Evolutionary conservation across 2,329 filamentous ascomycete species (phyloP).

Genomic region (Tolypocladium capitatum): DNA sequence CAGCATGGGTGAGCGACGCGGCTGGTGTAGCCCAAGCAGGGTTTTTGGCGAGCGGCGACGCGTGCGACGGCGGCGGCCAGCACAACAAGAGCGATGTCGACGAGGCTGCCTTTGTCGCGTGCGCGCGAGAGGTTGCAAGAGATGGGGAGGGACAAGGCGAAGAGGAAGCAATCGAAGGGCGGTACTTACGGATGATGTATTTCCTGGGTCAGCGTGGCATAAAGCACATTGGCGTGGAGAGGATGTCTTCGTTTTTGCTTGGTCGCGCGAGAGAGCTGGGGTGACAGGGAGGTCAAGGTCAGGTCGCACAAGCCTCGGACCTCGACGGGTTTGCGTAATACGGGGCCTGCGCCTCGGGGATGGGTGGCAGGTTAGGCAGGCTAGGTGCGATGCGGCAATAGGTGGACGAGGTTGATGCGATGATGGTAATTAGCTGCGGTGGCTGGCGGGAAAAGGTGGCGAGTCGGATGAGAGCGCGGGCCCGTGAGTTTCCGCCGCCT

Average conservation of each 20-base stretch:
- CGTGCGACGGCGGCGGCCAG: constrained; percentile 4
- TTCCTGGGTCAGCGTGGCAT: constrained; percentile 12
- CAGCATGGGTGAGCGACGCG: constrained; percentile 9
- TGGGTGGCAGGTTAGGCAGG: constrained; percentile 2
- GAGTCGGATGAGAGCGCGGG: not conserved
- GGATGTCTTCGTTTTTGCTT: constrained; percentile 7
- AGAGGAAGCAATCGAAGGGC: constrained; percentile 1
- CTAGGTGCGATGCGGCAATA: constrained; percentile 1
- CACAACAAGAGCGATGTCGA: constrained; percentile 1
- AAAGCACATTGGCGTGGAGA: constrained; percentile 12
- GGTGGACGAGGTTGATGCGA: not conserved
- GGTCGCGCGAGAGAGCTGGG: constrained; percentile 7
- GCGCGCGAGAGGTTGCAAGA: not conserved
- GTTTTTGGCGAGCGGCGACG: constrained; percentile 5
- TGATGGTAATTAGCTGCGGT: constrained; percentile 1
- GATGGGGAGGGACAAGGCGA: constrained; percentile 1
- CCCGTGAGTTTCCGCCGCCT: not conserved
- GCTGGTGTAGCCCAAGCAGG: constrained; percentile 8
- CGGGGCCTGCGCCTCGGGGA: constrained; percentile 6
- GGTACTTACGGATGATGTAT: constrained; percentile 11
- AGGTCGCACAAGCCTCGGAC: constrained; percentile 9
- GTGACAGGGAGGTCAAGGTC: constrained; percentile 8
- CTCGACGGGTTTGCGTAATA: constrained; percentile 11
- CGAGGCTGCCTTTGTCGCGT: constrained; percentile 1
- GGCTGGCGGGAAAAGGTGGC: not conserved